These are phyloP conservation scores for Aureobasidium melanogenum DNA, from an alignment of 2,329 filamentous ascomycete genomes.

Conservation along the genomic window DNA sequence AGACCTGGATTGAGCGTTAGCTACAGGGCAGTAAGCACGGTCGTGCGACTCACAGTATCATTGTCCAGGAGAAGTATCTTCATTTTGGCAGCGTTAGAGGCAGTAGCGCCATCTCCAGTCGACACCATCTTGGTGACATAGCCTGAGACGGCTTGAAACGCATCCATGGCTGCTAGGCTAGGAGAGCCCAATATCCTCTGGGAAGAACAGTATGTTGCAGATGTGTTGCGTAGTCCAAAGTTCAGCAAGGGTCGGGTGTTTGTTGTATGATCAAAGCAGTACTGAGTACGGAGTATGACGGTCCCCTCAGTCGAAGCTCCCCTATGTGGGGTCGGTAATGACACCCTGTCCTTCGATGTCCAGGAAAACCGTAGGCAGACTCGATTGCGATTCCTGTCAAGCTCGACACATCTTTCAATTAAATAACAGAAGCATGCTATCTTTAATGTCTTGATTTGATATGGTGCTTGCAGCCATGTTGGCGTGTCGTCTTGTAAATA, in stretches of 20 bases:
- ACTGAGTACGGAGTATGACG: background rate
- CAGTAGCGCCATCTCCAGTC: slow-evolving; percentile 55
- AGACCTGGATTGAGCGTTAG: slow-evolving; percentile 45
- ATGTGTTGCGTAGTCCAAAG: background rate
- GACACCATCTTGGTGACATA: slow-evolving; percentile 97
- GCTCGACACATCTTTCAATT: too few relatives aligned
- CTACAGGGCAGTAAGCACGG: background rate
- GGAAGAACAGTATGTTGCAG: background rate
- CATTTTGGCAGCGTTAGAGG: slow-evolving; percentile 78
- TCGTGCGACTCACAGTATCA: slow-evolving; percentile 59
- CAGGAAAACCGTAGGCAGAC: background rate
- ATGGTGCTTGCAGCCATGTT: too few relatives aligned
- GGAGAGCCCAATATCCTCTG: background rate
- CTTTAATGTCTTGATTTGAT: background rate
- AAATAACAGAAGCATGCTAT: background rate
- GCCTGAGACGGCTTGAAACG: slow-evolving; percentile 83
- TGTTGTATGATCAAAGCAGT: background rate
- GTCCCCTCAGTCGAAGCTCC: background rate
- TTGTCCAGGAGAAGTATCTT: slow-evolving; percentile 91
- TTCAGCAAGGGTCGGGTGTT: background rate
- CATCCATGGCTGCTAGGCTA: slow-evolving; percentile 58
- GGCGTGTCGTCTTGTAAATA: background rate
- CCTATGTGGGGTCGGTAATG: background rate
- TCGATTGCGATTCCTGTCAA: background rate
- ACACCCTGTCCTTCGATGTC: background rate